These are phyloP conservation scores for Rhodotorula graminis DNA, from an alignment of 768 basidiomycete genomes.

Conservation along the genomic window DNA sequence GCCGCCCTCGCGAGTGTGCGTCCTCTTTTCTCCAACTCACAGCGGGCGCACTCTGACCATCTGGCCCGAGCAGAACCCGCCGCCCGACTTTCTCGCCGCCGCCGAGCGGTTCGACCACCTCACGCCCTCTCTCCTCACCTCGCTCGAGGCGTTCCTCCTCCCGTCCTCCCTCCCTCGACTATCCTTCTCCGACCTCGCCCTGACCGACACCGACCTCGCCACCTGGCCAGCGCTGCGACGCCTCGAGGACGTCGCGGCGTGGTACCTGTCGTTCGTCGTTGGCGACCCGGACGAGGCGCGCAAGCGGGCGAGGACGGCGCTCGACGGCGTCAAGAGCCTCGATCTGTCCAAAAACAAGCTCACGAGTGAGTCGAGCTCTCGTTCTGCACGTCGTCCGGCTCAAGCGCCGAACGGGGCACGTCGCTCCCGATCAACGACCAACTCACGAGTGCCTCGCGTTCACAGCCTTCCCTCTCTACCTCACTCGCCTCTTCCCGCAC, in stretches of 20 bases:
- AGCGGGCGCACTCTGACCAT: too few relatives aligned
- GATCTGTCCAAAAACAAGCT: conserved; percentile 26
- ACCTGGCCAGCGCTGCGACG: background rate
- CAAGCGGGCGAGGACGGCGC: background rate
- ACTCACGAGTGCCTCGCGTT: background rate
- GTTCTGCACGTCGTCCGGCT: background rate
- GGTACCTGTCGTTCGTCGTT: conserved; percentile 20
- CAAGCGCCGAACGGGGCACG: too few relatives aligned
- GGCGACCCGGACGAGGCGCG: background rate
- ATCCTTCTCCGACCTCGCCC: conserved; percentile 10
- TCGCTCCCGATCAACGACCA: too few relatives aligned
- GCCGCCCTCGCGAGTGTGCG: conserved; percentile 1
- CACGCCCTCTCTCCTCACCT: conserved; percentile 10
- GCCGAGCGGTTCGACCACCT: background rate
- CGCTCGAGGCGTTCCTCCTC: conserved; percentile 27
- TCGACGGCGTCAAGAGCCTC: conserved; percentile 6
- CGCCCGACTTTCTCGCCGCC: background rate
- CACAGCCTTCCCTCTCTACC: conserved; percentile 20
- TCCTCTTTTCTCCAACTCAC: background rate
- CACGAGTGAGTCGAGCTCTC: background rate
- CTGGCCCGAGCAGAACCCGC: conserved; percentile 4
- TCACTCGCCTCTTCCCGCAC: conserved; percentile 8
- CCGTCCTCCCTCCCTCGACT: conserved; percentile 25
- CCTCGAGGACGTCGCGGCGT: background rate
- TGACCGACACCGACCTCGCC: background rate